A percentile compares a stretch with the other conserved stretches of the same genome.
Conservation (phyloP, 176 grass and related monocot species). For the Carex myosuroides region DNA sequence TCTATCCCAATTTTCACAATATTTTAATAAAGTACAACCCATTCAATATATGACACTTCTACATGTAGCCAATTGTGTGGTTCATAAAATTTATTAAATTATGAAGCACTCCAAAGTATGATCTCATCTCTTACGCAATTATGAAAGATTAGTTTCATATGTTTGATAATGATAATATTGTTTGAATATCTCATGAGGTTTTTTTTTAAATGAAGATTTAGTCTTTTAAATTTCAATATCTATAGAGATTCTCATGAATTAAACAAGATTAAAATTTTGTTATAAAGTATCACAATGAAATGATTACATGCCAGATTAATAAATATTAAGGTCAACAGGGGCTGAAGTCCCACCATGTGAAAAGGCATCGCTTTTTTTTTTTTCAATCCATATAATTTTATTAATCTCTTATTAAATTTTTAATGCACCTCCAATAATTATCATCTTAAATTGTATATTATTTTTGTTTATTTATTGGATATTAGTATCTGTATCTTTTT, state of each 20-base stretch:
- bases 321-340: background rate
- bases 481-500: too few species aligned
- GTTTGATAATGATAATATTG: background rate
- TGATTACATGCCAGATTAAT: background rate
- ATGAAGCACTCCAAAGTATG: background rate
- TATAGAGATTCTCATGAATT: background rate
- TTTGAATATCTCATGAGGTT: background rate
- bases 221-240: too few species aligned
- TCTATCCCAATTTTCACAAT: background rate
- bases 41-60: background rate
- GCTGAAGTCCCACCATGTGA: background rate
- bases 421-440: too few species aligned
- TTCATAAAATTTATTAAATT: background rate
- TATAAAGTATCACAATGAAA: background rate
- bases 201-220: too few species aligned
- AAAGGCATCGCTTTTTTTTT: background rate
- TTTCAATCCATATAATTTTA: too few species aligned
- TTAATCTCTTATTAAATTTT: too few species aligned
- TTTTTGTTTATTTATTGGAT: too few species aligned
- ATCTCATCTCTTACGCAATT: too few species aligned
- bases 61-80: background rate
- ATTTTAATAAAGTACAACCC: background rate
- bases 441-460: too few species aligned
- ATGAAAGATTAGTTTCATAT: background rate
- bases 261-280: background rate